These are phyloP conservation scores for Gossypium davidsonii DNA, from an alignment of 441 rosid genomes.

Conservation along the genomic window DNA sequence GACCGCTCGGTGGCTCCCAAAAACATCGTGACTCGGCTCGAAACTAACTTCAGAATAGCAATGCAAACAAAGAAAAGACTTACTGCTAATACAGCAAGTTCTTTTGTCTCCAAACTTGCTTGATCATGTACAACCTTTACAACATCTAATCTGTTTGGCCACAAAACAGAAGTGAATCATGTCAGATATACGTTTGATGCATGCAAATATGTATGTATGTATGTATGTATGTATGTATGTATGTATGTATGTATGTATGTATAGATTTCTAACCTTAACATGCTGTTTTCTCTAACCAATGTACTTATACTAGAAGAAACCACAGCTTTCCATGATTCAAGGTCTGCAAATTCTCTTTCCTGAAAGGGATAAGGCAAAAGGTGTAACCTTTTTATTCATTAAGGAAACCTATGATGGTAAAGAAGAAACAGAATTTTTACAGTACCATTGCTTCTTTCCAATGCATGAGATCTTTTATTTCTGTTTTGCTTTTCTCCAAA, in stretches of 20 bases:
- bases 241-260: neutral
- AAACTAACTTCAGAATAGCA: slow-evolving; percentile 56
- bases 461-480: slow-evolving; percentile 38
- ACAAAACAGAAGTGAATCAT: neutral
- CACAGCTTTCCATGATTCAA: slow-evolving; percentile 56
- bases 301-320: slow-evolving; percentile 49
- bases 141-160: slow-evolving; percentile 45
- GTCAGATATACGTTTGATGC: neutral
- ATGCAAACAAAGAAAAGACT: slow-evolving; percentile 58
- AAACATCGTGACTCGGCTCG: slow-evolving; percentile 28
- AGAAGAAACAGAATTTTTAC: neutral
- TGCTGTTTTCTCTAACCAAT: slow-evolving; percentile 47
- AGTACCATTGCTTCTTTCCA: slow-evolving; percentile 62
- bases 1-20: slow-evolving; percentile 32
- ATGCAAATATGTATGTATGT: neutral
- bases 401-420: neutral
- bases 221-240: too few relatives aligned
- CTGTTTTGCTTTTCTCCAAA: slow-evolving; percentile 46
- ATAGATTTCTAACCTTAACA: slow-evolving; percentile 46
- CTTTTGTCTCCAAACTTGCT: slow-evolving; percentile 58
- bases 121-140: slow-evolving; percentile 54
- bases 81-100: slow-evolving; percentile 50
- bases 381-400: too few relatives aligned
- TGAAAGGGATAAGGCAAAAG: slow-evolving; percentile 18
- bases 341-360: slow-evolving; percentile 46